A percentile compares a stretch with the other conserved stretches of the same genome.
Conservation (phyloP, 495 filamentous ascomycete species). For the Penicillium samsonianum region DNA sequence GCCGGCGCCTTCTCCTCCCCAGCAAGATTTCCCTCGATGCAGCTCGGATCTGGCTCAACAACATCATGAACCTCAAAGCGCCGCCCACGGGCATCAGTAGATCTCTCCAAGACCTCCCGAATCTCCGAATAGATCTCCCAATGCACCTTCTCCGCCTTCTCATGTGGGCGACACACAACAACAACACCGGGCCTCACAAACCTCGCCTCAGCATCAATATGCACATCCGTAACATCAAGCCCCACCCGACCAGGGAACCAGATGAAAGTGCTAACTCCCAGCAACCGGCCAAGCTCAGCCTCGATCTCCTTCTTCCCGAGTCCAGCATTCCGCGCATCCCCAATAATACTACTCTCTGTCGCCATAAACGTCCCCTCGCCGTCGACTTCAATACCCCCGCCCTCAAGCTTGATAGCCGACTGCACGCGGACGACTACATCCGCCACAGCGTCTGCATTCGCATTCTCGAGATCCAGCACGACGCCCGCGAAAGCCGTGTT, state of each 20-base stretch:
- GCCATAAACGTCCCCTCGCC: constrained; percentile 41
- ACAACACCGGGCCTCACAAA: constrained; percentile 38
- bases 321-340: constrained; percentile 31
- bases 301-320: constrained; percentile 25
- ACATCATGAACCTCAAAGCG: constrained; percentile 31
- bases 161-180: constrained; percentile 31
- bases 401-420: constrained; percentile 30
- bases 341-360: constrained; percentile 38
- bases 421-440: constrained; percentile 24
- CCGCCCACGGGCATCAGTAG: constrained; percentile 31
- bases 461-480: constrained; percentile 28
- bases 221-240: constrained; percentile 38
- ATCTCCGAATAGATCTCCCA: constrained; percentile 36
- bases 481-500: constrained; percentile 31
- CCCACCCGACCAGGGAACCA: constrained; percentile 38
- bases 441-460: neutral
- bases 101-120: constrained; percentile 21
- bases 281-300: constrained; percentile 23
- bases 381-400: constrained; percentile 39
- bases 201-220: constrained; percentile 37
- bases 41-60: constrained; percentile 34
- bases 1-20: constrained; percentile 29
- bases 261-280: constrained; percentile 33
- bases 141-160: constrained; percentile 19
- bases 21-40: constrained; percentile 20